Conservation (phyloP, 208 protist genomes). For the Acanthamoeba healyi region DNA sequence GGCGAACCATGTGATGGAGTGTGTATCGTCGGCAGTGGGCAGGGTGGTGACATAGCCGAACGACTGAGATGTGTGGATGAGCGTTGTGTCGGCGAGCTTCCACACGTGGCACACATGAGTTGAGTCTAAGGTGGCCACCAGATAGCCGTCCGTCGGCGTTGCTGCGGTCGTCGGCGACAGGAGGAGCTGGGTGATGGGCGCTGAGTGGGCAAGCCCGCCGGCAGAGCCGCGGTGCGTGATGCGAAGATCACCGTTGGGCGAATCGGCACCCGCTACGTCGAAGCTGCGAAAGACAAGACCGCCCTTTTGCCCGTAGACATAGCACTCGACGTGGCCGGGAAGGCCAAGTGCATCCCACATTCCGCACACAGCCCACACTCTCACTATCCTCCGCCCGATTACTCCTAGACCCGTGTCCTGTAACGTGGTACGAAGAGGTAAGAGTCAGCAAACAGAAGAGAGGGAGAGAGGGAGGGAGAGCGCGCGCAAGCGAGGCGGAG, state of each 20-base stretch:
- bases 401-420: not conserved
- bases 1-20: not conserved
- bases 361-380: not conserved
- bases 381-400: not conserved
- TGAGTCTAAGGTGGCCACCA: slow-evolving; percentile 1
- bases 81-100: slow-evolving; percentile 22
- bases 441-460: not conserved
- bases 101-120: slow-evolving; percentile 24
- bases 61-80: not conserved
- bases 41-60: slow-evolving; percentile 12
- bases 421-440: not conserved
- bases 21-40: not conserved
- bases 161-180: not conserved
- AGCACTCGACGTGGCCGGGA: slow-evolving; percentile 25
- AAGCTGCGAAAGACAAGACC: slow-evolving; percentile 32
- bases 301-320: slow-evolving; percentile 9
- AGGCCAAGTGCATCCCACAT: not conserved
- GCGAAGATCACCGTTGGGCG: not conserved
- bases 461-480: too few relatives aligned
- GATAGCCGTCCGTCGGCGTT: not conserved
- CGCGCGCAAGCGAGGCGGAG: not conserved
- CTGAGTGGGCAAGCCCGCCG: slow-evolving; percentile 9
- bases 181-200: not conserved
- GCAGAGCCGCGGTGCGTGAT: not conserved
- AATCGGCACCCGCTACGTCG: not conserved